Base-by-base conservation (phyloP, 306 rosid genomes). In the Hippophae tibetana region DNA sequence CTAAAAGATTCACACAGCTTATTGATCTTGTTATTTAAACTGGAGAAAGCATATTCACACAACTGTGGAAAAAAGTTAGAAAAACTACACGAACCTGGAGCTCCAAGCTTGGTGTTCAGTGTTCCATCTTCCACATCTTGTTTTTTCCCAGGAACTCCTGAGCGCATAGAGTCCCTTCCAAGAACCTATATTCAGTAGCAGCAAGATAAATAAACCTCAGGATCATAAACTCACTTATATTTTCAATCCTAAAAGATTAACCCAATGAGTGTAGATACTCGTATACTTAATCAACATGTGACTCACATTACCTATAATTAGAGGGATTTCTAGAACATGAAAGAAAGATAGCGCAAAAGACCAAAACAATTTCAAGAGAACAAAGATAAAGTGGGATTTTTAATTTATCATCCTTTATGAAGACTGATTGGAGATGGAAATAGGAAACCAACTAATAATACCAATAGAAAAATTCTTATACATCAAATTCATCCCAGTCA, bases 91-190 rank as follows among this genome's bases (percentile, higher is more conserved):
- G 27, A 57, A 80, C 93, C 89, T 67, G 61, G 57, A 72, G 53
- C 63, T 65, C 52, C 75, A 61, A 56, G 52, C 69, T 73, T 78
- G 65, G 74, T 44, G 75, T 53, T 69, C 74, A 69, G 71, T 44
- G 81, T 58, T 48, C 77, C 86, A 66, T 47, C 62, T 13, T 48
- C 38, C 58, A 52, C 31, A 48, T 58, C 69, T 47, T 61, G 44
- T 65, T 51, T 79, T 58, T 80, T 83, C 56, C 66, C 79, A 26
- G 46, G 65, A 61, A 62, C 43, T 56, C 72, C 80, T 62, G 81
- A 71, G 62, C 69, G 81, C 68, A 75, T 70, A 67, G 86, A 77
- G 23, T 81, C 96, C 74, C 85, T 81, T 60, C 89, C 82, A 6
- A 81, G 47, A 42, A 79, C 80, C 97, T 87, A 62, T 66, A 64